These are phyloP conservation scores for Phylloporus sp. DNA, from an alignment of 768 basidiomycete species.

Conservation along the genomic window DNA sequence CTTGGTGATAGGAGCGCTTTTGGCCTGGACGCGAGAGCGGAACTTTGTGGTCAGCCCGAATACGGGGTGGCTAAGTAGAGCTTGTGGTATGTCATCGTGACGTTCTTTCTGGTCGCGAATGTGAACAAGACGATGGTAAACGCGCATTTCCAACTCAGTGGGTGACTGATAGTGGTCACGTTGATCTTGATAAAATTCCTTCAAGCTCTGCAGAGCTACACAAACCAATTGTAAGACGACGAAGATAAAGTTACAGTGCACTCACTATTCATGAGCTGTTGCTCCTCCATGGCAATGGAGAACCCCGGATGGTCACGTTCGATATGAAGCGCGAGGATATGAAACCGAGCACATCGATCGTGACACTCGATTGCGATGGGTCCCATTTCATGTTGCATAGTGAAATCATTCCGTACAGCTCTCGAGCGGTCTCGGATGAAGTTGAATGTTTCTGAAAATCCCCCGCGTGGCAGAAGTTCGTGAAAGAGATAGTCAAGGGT, in stretches of 20 bases:
- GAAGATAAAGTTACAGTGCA: slow-evolving; percentile 5
- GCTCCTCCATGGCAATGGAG: slow-evolving; percentile 71
- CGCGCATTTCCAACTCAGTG: slow-evolving; percentile 92
- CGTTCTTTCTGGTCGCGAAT: slow-evolving; percentile 81
- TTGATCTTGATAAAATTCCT: slow-evolving; percentile 91
- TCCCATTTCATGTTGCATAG: slow-evolving; percentile 83
- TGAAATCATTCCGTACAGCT: slow-evolving; percentile 89
- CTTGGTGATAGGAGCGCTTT: slow-evolving; percentile 72
- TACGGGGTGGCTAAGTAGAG: slow-evolving; percentile 67
- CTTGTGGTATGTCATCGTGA: slow-evolving; percentile 64
- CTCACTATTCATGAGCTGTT: slow-evolving; percentile 90
- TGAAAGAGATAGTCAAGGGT: slow-evolving; percentile 94
- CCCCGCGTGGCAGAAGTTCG: slow-evolving; percentile 64
- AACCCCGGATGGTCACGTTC: slow-evolving; percentile 56
- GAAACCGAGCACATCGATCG: slow-evolving; percentile 91
- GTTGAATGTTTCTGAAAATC: slow-evolving; percentile 66
- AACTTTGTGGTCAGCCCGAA: slow-evolving; percentile 82
- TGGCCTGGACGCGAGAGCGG: slow-evolving; percentile 73
- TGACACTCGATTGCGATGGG: slow-evolving; percentile 81
- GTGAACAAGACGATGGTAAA: slow-evolving; percentile 91
- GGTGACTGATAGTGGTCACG: slow-evolving; percentile 62
- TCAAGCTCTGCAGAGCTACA: slow-evolving; percentile 86
- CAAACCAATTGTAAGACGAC: neutral
- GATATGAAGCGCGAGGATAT: slow-evolving; percentile 77
- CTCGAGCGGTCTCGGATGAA: slow-evolving; percentile 94